phyloP scores from a whole-genome alignment of 129 eudicot species.

The Tagetes erecta region DNA sequence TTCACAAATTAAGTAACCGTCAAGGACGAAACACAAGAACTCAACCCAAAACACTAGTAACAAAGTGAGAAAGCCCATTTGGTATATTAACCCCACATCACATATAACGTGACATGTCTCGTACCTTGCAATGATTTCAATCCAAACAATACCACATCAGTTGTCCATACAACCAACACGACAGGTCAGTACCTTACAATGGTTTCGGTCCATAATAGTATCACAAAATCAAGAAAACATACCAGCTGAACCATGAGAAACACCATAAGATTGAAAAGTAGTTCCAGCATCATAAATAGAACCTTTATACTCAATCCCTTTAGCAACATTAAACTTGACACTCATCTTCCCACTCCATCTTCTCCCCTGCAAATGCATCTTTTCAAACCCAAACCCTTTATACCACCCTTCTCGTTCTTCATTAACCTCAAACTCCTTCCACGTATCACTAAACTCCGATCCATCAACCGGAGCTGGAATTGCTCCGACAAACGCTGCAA shows the following conservation, averaged over 20 bases:
- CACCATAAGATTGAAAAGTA: slow-evolving; percentile 83
- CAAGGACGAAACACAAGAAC: too few species aligned
- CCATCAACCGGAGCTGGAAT: slow-evolving; percentile 59
- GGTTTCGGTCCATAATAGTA: too few species aligned
- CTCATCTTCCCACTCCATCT: slow-evolving; percentile 74
- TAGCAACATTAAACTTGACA: slow-evolving; percentile 48
- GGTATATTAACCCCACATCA: too few species aligned
- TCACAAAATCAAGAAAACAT: background rate
- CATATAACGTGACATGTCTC: too few species aligned
- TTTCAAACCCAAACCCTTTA: slow-evolving; percentile 58
- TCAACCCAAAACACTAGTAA: too few species aligned
- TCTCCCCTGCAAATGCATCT: slow-evolving; percentile 84
- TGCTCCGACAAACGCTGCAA: slow-evolving; percentile 74
- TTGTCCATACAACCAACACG: too few species aligned
- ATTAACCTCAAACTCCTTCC: slow-evolving; percentile 59
- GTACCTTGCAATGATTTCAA: too few species aligned
- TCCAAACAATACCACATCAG: too few species aligned
- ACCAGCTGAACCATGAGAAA: slow-evolving; percentile 86
- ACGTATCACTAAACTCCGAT: slow-evolving; percentile 53
- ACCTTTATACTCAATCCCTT: slow-evolving; percentile 67
- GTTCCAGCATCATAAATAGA: slow-evolving; percentile 73
- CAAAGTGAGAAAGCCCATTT: too few species aligned
- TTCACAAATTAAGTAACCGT: too few species aligned
- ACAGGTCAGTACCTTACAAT: too few species aligned
- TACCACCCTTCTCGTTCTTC: slow-evolving; percentile 93